Conservation (phyloP, 177 flowering plant species). For the Vitis hybrid region DNA sequence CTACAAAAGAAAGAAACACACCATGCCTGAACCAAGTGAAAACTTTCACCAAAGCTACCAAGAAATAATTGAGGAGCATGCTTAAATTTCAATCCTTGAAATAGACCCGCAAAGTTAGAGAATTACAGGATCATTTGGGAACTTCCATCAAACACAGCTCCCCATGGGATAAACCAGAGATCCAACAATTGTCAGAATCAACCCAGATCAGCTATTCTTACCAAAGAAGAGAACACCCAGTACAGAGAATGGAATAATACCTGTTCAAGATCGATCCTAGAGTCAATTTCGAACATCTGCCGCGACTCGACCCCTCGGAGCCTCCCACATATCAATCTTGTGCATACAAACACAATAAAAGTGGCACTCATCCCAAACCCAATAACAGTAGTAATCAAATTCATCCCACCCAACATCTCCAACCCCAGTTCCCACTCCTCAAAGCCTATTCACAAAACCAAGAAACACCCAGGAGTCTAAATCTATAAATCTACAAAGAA, state of each 20-base stretch:
- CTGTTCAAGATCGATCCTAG: constrained; percentile 64
- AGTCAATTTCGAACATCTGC: constrained; percentile 45
- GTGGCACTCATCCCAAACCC: constrained; percentile 85
- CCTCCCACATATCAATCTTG: constrained; percentile 75
- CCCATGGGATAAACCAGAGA: background rate
- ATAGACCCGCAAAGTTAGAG: too few species aligned
- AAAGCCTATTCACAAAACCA: constrained; percentile 3
- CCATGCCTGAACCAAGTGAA: too few species aligned
- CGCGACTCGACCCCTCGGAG: constrained; percentile 39
- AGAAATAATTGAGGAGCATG: too few species aligned
- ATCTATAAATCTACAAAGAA: background rate
- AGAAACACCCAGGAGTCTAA: constrained; percentile 8
- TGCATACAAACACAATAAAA: constrained; percentile 74
- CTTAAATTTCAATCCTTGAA: too few species aligned
- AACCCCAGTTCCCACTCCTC: constrained; percentile 1
- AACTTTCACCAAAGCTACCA: too few species aligned
- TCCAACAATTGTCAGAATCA: background rate
- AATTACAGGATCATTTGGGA: background rate
- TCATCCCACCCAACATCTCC: constrained; percentile 43
- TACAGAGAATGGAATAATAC: constrained; percentile 21
- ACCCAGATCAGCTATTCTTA: background rate
- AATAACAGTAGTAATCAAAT: constrained; percentile 66
- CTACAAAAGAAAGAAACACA: too few species aligned
- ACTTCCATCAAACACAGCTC: background rate
- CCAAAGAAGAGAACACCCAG: background rate